Base-by-base conservation (phyloP, 306 rosid species). In the Trifolium pratense region DNA sequence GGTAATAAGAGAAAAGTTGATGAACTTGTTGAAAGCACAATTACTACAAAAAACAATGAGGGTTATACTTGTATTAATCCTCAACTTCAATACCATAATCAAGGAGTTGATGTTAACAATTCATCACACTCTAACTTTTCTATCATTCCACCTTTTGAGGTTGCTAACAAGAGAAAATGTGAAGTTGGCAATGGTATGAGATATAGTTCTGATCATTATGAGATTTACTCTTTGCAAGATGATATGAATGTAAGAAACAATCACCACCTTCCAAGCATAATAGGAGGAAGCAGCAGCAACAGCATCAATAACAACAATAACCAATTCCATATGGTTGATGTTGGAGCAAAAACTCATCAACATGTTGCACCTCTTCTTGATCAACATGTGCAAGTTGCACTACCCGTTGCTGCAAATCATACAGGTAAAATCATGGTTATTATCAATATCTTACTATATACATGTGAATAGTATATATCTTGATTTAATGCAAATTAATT, bases 221-320 rank as follows among this genome's bases (percentile, higher is more conserved):
- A 26, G 57, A 9, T 15, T 4, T 51, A 61, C 21, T 25, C 18
- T 51, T 71, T 71, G 32, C 52, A 3, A 52, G 12, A 6, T 40
- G 60, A 62, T 2, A 70, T 36, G 49, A 39, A 40, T 31, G 17
- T 6, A 34, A 70, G 81, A 3, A 61, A 62, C 49, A 62, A 17
- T 17, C 71, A 77, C 4, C 64, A 15, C 18, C 1, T 48, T 48
- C 10, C 20, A n/a, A 36, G 9, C 39, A 7, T 9, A 36, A 7
- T 2, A 36, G 2, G 7, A 36, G 39, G 9, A 36, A 36, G 39
- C 9, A 36, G 39, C 39, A 32, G 36, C 9, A 36, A 2, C 39
- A 13, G 13, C 17, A 40, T 5, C n/a, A 39, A 10, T 23, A 59
- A 7, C n/a, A 68, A 18, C 16, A 21, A 21, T 2, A 21, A 21